These are phyloP conservation scores for Boletus coccyginus DNA, from an alignment of 768 basidiomycete species.

Conservation along the genomic window DNA sequence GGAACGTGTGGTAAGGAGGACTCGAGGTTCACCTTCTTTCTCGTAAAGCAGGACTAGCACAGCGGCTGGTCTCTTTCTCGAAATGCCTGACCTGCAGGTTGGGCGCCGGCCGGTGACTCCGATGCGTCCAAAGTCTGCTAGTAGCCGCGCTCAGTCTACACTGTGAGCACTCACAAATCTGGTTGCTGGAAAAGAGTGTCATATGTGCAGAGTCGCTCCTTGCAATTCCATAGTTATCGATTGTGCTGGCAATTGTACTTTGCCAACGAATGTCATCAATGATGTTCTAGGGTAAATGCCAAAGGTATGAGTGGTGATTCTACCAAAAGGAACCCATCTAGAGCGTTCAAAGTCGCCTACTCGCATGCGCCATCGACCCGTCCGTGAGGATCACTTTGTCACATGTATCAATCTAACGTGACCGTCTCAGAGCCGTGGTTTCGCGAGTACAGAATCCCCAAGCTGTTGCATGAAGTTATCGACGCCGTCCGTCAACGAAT, in stretches of 20 bases:
- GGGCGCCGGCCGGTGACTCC: neutral
- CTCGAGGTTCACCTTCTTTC: slow-evolving; percentile 55
- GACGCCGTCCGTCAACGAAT: neutral
- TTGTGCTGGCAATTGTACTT: no score
- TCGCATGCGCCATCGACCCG: neutral
- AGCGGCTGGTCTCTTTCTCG: slow-evolving; percentile 55
- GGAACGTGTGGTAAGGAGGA: slow-evolving; percentile 84
- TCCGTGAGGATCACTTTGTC: neutral
- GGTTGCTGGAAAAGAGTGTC: slow-evolving; percentile 30
- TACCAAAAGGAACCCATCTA: neutral
- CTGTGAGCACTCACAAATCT: slow-evolving; percentile 49
- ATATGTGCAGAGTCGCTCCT: slow-evolving; percentile 36
- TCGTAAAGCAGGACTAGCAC: slow-evolving; percentile 53
- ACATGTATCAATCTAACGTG: no score
- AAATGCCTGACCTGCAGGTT: slow-evolving; percentile 31
- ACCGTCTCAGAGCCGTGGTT: slow-evolving; percentile 14
- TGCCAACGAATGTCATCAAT: neutral
- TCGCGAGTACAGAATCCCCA: slow-evolving; percentile 8
- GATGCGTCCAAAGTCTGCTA: neutral
- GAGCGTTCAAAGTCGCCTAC: neutral
- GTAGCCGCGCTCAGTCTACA: no score
- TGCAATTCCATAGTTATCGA: slow-evolving; percentile 8
- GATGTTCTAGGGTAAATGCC: neutral
- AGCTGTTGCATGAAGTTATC: neutral
- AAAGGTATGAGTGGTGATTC: slow-evolving; percentile 10